These are phyloP conservation scores for Gaertneriomyces semiglobifer DNA, from an alignment of 192 early-diverging fungal species.

Conservation along the genomic window DNA sequence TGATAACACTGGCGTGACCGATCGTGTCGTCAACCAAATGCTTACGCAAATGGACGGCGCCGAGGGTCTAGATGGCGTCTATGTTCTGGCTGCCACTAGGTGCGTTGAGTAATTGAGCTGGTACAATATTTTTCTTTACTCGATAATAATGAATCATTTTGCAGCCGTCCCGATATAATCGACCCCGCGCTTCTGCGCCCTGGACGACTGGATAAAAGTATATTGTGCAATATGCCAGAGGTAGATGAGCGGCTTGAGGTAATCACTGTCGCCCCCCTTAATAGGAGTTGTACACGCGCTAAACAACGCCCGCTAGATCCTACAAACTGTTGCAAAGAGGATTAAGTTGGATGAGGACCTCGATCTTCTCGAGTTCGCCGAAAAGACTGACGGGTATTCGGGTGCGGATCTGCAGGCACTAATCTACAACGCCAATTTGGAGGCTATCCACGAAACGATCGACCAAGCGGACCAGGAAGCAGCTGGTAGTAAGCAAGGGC, in stretches of 20 bases:
- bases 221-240: conserved; percentile 83
- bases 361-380: conserved; percentile 62
- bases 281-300: conserved; percentile 3
- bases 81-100: conserved; percentile 92
- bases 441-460: conserved; percentile 75
- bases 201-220: conserved; percentile 76
- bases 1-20: conserved; percentile 97
- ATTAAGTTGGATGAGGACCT: conserved; percentile 61
- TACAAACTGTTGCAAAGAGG: conserved; percentile 68
- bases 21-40: conserved; percentile 98
- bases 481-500: background rate
- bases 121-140: conserved; percentile 73
- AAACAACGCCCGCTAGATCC: conserved; percentile 52
- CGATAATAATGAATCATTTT: conserved; percentile 81
- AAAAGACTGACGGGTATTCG: conserved; percentile 68
- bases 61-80: conserved; percentile 92
- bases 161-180: conserved; percentile 76
- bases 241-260: conserved; percentile 68
- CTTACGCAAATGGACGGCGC: conserved; percentile 99
- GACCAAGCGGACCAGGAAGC: conserved; percentile 31
- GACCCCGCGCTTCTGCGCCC: conserved; percentile 88
- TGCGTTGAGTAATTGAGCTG: conserved; percentile 49
- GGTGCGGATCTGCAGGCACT: conserved; percentile 96
- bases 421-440: conserved; percentile 87
- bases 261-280: background rate